Evolutionary conservation across 495 filamentous ascomycete genomes (phyloP), one percentile per base, ranked within the genome.

Genomic region (Hamigera avellanea): DNA sequence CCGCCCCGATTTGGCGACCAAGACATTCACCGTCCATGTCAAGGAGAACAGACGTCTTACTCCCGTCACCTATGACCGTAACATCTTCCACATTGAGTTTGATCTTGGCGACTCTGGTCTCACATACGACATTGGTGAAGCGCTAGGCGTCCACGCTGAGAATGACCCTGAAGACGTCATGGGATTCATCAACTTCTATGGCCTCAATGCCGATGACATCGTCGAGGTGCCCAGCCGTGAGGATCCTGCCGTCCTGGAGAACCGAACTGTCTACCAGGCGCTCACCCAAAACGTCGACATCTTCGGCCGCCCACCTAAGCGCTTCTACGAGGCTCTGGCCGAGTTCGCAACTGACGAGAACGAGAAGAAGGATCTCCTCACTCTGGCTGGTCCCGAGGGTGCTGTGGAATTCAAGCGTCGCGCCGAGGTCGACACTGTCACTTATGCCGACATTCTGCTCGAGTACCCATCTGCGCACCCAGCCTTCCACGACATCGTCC

Each of bases 51-150:
- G 88, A 38, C 73, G 91, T 30, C 73, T 98, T 31, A 98, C 91
- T 0, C 91, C 91, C 14, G 48, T 58, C 31, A 80, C 81, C 8
- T 98, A 98, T 57, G 89, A 95, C 56, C 84, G 91, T 21, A 96
- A 98, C 67, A 95, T 98, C 59, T 98, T 98, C 81, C 91, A 98
- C 65, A 96, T 98, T 45, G 91, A 98, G 59, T 98, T 98, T 52
- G 91, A 95, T 55, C 74, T 96, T 14, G 87, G 86, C 33, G 63
- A 78, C 46, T 91, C 87, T 25, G 87, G 86, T 30, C 76, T 98
- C 40, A 91, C 72, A 15, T 98, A 98, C 58, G 84, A 93, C 44
- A 96, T 98, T 53, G 91, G 91, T 36, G 93, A 98, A 61, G 91
- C 91, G n/a, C 80, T 98, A 8, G 91, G 91, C 45, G 86, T 98